phyloP scores from a whole-genome alignment of 208 protist genomes.

The Leishmania arabica region DNA sequence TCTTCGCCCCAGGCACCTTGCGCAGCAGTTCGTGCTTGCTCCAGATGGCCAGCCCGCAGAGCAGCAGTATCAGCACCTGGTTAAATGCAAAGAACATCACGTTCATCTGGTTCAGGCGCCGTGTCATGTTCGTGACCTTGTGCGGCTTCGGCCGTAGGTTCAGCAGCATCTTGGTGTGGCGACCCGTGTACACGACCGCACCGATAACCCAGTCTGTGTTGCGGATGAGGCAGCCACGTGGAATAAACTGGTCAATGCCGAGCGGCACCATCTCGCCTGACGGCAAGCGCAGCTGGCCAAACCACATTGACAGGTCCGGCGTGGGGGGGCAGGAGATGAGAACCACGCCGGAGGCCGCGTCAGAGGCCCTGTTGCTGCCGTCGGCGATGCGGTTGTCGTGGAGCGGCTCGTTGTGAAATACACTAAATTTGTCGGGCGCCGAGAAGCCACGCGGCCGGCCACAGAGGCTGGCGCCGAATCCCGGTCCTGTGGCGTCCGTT shows the following conservation, averaged over 20 bases:
- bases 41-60: slow-evolving; percentile 55
- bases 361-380: background rate
- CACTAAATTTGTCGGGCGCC: background rate
- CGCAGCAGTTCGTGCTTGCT: slow-evolving; percentile 40
- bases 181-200: slow-evolving; percentile 86
- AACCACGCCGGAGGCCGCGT: slow-evolving; percentile 35
- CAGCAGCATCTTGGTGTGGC: slow-evolving; percentile 88
- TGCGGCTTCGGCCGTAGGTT: slow-evolving; percentile 62
- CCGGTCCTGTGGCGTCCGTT: background rate
- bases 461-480: background rate
- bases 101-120: slow-evolving; percentile 84
- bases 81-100: slow-evolving; percentile 70
- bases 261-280: slow-evolving; percentile 54
- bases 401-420: background rate
- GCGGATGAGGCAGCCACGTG: slow-evolving; percentile 82
- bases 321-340: slow-evolving; percentile 58
- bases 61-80: slow-evolving; percentile 55
- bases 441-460: background rate
- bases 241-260: slow-evolving; percentile 86
- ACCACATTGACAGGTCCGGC: slow-evolving; percentile 67
- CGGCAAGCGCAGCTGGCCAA: slow-evolving; percentile 66
- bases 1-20: slow-evolving; percentile 27
- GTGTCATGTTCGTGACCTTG: slow-evolving; percentile 70
- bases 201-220: slow-evolving; percentile 92
- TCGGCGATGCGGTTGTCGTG: background rate